A percentile compares a stretch with the other conserved stretches of the same genome.
Evolutionary conservation across 2,329 filamentous ascomycete genomes (phyloP).

Genomic region (Claviceps arundinis): DNA sequence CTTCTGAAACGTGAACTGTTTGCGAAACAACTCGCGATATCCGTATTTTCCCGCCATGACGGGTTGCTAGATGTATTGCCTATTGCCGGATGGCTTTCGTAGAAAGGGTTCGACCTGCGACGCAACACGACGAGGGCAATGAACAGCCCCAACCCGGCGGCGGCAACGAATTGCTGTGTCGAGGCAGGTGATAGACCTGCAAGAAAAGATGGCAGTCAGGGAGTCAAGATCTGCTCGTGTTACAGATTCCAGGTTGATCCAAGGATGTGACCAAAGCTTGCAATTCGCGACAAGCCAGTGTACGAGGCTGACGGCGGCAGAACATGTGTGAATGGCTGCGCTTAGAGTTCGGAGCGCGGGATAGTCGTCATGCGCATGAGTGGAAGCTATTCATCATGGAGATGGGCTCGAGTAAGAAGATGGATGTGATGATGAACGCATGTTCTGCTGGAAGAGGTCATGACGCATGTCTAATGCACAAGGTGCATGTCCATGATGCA

Average conservation of each 20-base stretch:
- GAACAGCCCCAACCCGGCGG: background rate
- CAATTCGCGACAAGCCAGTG: slow-evolving; percentile 9
- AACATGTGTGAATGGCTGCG: slow-evolving; percentile 3
- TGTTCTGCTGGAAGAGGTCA: background rate
- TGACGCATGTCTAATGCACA: background rate
- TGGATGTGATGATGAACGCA: background rate
- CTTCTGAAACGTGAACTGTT: slow-evolving; percentile 58
- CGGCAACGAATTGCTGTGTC: background rate
- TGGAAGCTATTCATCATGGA: background rate
- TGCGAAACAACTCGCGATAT: slow-evolving; percentile 33
- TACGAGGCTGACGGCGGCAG: slow-evolving; percentile 7
- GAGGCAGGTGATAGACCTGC: background rate
- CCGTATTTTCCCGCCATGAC: slow-evolving; percentile 28
- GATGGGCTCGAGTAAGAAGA: background rate
- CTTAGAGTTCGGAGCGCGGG: slow-evolving; percentile 6
- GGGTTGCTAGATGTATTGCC: background rate
- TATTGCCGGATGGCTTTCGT: slow-evolving; percentile 5
- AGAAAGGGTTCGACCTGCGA: slow-evolving; percentile 44
- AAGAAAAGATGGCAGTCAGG: background rate
- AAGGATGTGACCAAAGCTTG: slow-evolving; percentile 2
- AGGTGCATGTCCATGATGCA: background rate
- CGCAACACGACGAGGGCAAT: slow-evolving; percentile 15
- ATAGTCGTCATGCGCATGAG: background rate
- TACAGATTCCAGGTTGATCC: background rate
- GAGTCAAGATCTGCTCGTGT: background rate